A percentile compares a stretch with the other conserved stretches of the same genome.
These are phyloP conservation scores for Desmodesmus armatus DNA, from an alignment of 139 green algal genomes.

Conservation along the genomic window DNA sequence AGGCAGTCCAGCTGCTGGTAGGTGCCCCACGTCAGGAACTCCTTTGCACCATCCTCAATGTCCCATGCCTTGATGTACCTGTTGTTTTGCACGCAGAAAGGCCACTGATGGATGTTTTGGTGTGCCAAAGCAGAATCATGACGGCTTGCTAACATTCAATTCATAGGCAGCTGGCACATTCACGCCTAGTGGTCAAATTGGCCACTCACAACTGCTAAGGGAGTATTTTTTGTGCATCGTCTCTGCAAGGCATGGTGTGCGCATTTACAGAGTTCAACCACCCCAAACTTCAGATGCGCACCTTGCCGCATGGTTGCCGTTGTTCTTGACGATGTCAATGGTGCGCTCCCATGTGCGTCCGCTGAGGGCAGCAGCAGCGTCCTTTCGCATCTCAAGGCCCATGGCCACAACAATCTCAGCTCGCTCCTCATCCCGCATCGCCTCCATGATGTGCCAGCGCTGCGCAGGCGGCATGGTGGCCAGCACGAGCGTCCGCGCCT, in stretches of 20 bases:
- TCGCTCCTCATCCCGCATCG: conserved; percentile 49
- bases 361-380: conserved; percentile 31
- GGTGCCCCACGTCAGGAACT: conserved; percentile 42
- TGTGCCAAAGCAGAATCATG: too few relatives aligned
- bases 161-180: too few relatives aligned
- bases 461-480: conserved; percentile 35
- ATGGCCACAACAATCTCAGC: conserved; percentile 38
- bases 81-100: too few relatives aligned
- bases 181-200: too few relatives aligned
- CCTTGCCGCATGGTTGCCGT: conserved; percentile 4
- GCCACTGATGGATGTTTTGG: too few relatives aligned
- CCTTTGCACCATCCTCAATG: conserved; percentile 34
- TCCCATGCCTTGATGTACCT: conserved; percentile 49
- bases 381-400: conserved; percentile 33
- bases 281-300: not conserved
- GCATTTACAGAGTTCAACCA: too few relatives aligned
- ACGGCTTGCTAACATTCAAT: too few relatives aligned
- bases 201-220: too few relatives aligned
- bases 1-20: conserved; percentile 51
- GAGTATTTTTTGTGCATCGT: too few relatives aligned
- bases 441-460: conserved; percentile 46
- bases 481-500: conserved; percentile 44
- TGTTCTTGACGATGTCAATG: conserved; percentile 42
- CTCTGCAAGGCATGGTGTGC: too few relatives aligned
- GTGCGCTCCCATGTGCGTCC: conserved; percentile 49